These are phyloP conservation scores for Trichoderma sp. DNA, from an alignment of 2,329 filamentous ascomycete species.

Conservation along the genomic window DNA sequence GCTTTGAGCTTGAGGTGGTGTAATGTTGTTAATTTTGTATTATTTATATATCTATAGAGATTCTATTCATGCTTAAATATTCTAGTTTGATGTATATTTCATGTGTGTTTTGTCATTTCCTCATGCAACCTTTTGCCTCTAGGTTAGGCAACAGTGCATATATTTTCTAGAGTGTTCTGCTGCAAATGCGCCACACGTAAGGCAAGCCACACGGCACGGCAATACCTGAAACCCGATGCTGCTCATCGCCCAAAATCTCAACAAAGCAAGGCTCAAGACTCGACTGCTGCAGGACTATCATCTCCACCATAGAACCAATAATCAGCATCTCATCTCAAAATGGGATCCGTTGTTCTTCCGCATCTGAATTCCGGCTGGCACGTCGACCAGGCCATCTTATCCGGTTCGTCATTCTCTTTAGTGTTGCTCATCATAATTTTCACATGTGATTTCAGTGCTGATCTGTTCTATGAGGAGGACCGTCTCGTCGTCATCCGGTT, in stretches of 20 bases:
- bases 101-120: background rate
- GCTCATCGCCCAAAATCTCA: background rate
- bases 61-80: background rate
- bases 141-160: background rate
- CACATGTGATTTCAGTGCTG: background rate
- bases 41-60: background rate
- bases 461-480: slow-evolving; percentile 70
- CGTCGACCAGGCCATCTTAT: slow-evolving; percentile 88
- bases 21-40: background rate
- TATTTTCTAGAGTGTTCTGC: background rate
- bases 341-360: slow-evolving; percentile 87
- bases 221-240: slow-evolving; percentile 10
- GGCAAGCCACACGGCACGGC: slow-evolving; percentile 17
- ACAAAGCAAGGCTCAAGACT: background rate
- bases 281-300: background rate
- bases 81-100: background rate
- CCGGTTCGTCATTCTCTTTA: background rate
- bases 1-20: background rate
- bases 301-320: background rate
- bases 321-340: slow-evolving; percentile 30
- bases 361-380: slow-evolving; percentile 95
- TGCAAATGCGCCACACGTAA: background rate
- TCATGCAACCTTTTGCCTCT: background rate
- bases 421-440: background rate
- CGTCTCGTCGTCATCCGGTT: slow-evolving; percentile 93